Conservation (phyloP, 495 filamentous ascomycete species). For the Penicillium diatomitis region DNA sequence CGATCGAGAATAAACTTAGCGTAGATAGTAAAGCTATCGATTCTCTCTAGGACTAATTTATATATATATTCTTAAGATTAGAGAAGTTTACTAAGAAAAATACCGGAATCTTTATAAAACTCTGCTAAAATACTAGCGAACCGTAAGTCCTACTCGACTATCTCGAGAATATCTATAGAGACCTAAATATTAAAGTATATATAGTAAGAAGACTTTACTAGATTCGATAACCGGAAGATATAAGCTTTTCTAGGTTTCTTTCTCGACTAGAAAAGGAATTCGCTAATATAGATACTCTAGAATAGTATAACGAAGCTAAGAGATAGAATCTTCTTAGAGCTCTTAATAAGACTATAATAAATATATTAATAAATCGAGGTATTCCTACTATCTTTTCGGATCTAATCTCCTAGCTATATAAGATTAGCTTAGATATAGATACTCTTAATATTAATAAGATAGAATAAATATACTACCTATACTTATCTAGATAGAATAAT, state of each 20-base stretch:
- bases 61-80: conserved; percentile 2
- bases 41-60: background rate
- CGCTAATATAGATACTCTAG: background rate
- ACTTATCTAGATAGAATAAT: background rate
- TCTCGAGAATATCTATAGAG: conserved; percentile 1
- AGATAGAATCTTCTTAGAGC: background rate
- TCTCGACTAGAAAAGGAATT: conserved; percentile 1
- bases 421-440: background rate
- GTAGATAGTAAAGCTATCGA: conserved; percentile 1
- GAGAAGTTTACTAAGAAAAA: conserved; percentile 4
- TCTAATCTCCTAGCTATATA: background rate
- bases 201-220: conserved; percentile 1
- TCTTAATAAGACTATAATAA: background rate
- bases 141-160: background rate
- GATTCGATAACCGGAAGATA: background rate
- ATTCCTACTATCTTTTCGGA: background rate
- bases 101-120: conserved; percentile 3
- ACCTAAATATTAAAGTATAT: conserved; percentile 2
- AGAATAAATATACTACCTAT: background rate
- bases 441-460: background rate
- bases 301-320: background rate
- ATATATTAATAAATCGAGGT: conserved; percentile 1
- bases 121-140: background rate
- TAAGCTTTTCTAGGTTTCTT: background rate
- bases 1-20: background rate